These are phyloP conservation scores for Beta macrorhiza DNA, from an alignment of 179 eudicot genomes.

Conservation along the genomic window DNA sequence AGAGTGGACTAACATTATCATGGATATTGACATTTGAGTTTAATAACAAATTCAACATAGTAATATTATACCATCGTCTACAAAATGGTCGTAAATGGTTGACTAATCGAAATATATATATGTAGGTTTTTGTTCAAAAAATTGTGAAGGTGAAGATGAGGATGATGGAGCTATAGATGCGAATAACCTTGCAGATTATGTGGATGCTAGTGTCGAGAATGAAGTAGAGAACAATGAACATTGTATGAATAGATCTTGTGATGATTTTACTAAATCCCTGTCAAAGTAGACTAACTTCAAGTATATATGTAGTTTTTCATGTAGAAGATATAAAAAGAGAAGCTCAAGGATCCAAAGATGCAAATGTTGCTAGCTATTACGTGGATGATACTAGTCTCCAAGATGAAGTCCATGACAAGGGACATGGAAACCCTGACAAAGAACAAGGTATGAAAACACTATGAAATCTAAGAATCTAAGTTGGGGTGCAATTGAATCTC, in stretches of 20 bases:
- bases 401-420: background rate
- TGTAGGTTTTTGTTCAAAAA: background rate
- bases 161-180: background rate
- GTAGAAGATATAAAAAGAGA: background rate
- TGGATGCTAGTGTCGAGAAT: background rate
- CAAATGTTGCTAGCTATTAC: background rate
- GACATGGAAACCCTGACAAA: background rate
- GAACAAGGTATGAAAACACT: background rate
- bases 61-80: too few species aligned
- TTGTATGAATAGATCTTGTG: background rate
- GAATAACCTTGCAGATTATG: background rate
- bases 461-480: background rate
- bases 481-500: background rate
- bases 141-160: background rate
- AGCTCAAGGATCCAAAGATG: background rate
- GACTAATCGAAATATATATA: too few species aligned
- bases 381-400: background rate
- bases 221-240: background rate
- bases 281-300: background rate
- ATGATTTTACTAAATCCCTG: background rate
- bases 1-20: too few species aligned
- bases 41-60: too few species aligned
- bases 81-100: too few species aligned
- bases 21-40: too few species aligned
- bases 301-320: background rate